A percentile compares a stretch with the other conserved stretches of the same genome.
phyloP scores from a whole-genome alignment of 257 asterid genomes.

The Solanum chmielewskii region DNA sequence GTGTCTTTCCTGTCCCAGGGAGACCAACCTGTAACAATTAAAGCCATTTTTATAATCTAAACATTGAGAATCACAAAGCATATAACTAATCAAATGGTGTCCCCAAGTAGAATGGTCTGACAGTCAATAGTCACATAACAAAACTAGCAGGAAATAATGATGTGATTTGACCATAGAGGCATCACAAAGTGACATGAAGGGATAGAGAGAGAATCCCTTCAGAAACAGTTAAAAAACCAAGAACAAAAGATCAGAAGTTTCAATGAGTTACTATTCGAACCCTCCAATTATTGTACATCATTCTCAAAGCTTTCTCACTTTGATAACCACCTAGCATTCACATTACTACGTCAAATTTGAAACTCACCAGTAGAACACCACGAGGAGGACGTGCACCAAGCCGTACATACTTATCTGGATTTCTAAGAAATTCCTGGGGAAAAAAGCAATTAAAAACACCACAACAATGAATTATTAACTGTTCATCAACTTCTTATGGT shows the following conservation, averaged over 20 bases:
- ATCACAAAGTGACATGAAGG: neutral
- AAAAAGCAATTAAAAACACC: constrained; percentile 8
- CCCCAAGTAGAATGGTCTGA: neutral
- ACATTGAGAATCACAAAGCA: neutral
- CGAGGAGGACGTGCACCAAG: constrained; percentile 99
- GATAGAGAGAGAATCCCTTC: neutral
- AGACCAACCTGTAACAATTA: constrained; percentile 74
- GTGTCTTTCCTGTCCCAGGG: constrained; percentile 99
- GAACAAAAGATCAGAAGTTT: neutral
- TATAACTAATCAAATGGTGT: neutral
- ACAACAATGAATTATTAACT: neutral
- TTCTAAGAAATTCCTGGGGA: constrained; percentile 86
- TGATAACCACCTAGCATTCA: neutral
- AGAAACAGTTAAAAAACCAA: neutral
- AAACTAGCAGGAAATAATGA: neutral
- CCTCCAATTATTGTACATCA: neutral
- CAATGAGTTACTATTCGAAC: neutral
- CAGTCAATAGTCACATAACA: neutral
- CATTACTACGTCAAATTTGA: constrained; percentile 1
- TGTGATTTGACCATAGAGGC: neutral
- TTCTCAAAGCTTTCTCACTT: neutral
- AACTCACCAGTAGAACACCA: constrained; percentile 94
- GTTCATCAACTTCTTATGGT: neutral
- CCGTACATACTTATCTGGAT: constrained; percentile 72
- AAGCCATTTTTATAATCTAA: neutral